Percentiles rank a stretch among this genome's conserved stretches.
phyloP scores from a whole-genome alignment of 108 stramenopile genomes.

The Fragilaria crotonensis region DNA sequence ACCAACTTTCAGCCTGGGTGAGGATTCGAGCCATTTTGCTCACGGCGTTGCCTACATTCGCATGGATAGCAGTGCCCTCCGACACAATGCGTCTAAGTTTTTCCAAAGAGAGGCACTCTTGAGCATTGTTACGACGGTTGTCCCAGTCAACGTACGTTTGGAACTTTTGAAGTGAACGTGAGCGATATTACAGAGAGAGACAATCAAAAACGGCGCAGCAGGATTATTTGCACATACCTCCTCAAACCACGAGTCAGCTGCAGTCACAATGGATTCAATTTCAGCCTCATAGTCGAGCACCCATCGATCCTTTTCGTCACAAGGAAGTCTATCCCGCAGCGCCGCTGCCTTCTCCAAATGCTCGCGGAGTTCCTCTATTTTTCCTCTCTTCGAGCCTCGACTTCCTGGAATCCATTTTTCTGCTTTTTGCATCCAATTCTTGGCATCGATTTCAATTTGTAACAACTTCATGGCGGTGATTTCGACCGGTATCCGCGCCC shows the following conservation, averaged over 20 bases:
- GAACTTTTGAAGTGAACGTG: constrained; percentile 25
- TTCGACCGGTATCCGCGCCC: constrained; percentile 69
- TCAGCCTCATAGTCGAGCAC: constrained; percentile 48
- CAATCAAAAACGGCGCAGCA: constrained; percentile 1
- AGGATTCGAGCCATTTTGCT: constrained; percentile 51
- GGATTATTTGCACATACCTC: constrained; percentile 28
- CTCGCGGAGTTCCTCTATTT: constrained; percentile 64
- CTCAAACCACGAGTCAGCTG: constrained; percentile 60
- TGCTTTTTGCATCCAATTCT: constrained; percentile 59
- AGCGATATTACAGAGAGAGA: too few species aligned
- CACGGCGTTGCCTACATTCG: constrained; percentile 54
- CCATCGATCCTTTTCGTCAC: constrained; percentile 35
- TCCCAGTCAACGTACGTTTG: constrained; percentile 44
- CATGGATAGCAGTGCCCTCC: constrained; percentile 44
- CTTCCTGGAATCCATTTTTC: constrained; percentile 50
- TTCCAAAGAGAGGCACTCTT: constrained; percentile 35
- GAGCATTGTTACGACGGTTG: constrained; percentile 43
- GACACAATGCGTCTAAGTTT: constrained; percentile 44
- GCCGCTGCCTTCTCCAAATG: constrained; percentile 50
- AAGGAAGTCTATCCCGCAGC: constrained; percentile 49
- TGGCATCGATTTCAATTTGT: constrained; percentile 70
- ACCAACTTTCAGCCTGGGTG: constrained; percentile 62
- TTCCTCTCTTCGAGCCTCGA: constrained; percentile 42
- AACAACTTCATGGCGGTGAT: constrained; percentile 56
- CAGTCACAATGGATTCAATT: constrained; percentile 37